These are phyloP conservation scores for Trichophyton equinum DNA, from an alignment of 2,329 filamentous ascomycete genomes.

Conservation along the genomic window DNA sequence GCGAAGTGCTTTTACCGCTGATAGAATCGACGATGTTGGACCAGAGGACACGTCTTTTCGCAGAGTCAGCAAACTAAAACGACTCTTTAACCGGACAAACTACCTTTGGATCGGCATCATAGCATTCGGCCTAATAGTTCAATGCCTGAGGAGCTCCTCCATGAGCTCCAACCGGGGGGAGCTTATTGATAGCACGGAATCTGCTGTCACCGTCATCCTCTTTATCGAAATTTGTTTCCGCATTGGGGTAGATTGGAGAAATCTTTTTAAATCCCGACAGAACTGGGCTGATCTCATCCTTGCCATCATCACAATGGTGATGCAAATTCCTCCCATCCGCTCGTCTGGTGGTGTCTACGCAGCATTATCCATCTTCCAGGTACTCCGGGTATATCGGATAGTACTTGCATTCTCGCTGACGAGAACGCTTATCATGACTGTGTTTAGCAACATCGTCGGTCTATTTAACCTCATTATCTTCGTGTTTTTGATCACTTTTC, in stretches of 20 bases:
- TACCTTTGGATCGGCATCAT: slow-evolving; percentile 74
- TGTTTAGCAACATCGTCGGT: slow-evolving; percentile 83
- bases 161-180: slow-evolving; percentile 52
- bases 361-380: slow-evolving; percentile 88
- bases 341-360: slow-evolving; percentile 60
- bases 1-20: slow-evolving; percentile 78
- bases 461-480: slow-evolving; percentile 90
- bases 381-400: slow-evolving; percentile 79
- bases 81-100: slow-evolving; percentile 58
- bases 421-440: slow-evolving; percentile 68
- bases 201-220: slow-evolving; percentile 63
- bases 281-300: slow-evolving; percentile 74
- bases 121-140: slow-evolving; percentile 62
- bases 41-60: slow-evolving; percentile 25
- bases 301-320: slow-evolving; percentile 69
- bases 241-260: slow-evolving; percentile 64
- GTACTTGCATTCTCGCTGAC: slow-evolving; percentile 83
- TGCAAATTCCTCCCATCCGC: slow-evolving; percentile 71
- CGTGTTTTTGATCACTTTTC: slow-evolving; percentile 87
- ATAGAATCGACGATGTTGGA: slow-evolving; percentile 44
- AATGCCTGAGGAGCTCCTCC: slow-evolving; percentile 60
- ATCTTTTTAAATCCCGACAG: slow-evolving; percentile 58
- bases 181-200: slow-evolving; percentile 62
- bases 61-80: slow-evolving; percentile 46
- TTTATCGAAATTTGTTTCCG: slow-evolving; percentile 72